phyloP scores from a whole-genome alignment of 768 basidiomycete species.

The Collybia sp. region DNA sequence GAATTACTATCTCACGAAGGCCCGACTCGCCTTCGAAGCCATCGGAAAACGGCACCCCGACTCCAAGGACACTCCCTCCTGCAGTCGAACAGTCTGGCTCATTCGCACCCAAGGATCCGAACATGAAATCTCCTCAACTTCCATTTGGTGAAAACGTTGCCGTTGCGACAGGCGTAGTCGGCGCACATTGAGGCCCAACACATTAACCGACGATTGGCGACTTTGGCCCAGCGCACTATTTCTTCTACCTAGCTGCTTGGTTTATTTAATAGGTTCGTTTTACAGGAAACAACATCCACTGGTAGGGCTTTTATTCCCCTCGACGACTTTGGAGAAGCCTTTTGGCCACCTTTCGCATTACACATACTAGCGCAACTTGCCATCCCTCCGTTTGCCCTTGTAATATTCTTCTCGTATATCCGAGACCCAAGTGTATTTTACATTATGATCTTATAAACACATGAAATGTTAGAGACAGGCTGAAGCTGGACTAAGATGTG shows the following conservation, averaged over 20 bases:
- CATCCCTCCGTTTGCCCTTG: constrained; percentile 15
- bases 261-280: constrained; percentile 41
- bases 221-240: constrained; percentile 11
- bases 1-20: constrained; percentile 42
- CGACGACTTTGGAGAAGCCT: background rate
- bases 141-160: constrained; percentile 59
- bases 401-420: constrained; percentile 28
- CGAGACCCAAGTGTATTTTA: constrained; percentile 34
- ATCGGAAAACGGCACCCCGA: constrained; percentile 31
- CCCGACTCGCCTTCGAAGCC: constrained; percentile 33
- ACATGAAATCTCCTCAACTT: constrained; percentile 56
- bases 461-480: constrained; percentile 8
- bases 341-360: too few species aligned
- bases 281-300: constrained; percentile 14
- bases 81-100: constrained; percentile 29
- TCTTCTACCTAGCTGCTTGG: constrained; percentile 28
- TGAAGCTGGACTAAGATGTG: background rate
- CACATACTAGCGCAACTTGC: too few species aligned
- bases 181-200: constrained; percentile 24
- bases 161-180: constrained; percentile 41
- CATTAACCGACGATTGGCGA: constrained; percentile 1
- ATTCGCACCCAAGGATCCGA: constrained; percentile 34
- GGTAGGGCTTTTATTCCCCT: constrained; percentile 1
- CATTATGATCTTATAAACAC: constrained; percentile 28
- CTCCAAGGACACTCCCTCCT: constrained; percentile 21